Evolutionary conservation across 352 stramenopile genomes (phyloP).

Genomic region (Blastocystis sp.): DNA sequence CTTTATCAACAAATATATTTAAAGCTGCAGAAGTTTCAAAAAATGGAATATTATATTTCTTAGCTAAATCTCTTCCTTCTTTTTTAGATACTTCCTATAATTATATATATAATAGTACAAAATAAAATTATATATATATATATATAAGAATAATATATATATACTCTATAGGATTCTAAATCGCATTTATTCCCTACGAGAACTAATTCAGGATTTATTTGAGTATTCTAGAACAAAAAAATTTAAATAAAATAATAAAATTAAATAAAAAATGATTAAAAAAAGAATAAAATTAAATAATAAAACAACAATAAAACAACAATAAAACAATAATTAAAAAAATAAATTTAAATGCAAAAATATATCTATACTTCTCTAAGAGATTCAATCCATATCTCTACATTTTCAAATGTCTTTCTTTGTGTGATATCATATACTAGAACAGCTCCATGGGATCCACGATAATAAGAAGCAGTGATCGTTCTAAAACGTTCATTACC

Average conservation of each 20-base stretch:
- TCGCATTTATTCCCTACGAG: conserved; percentile 98
- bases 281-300: no score
- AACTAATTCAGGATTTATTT: conserved; percentile 98
- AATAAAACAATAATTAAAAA: no score
- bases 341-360: no score
- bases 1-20: conserved; percentile 74
- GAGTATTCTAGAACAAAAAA: conserved; percentile 74
- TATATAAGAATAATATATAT: no score
- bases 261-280: conserved; percentile 82
- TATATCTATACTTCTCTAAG: no score
- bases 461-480: conserved; percentile 93
- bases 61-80: conserved; percentile 72
- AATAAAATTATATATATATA: no score
- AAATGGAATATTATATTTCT: conserved; percentile 73
- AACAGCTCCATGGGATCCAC: conserved; percentile 78
- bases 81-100: conserved; percentile 68
- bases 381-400: no score
- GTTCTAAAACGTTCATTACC: conserved; percentile 93
- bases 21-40: conserved; percentile 80
- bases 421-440: conserved; percentile 94
- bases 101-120: no score
- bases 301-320: no score
- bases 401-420: conserved; percentile 81
- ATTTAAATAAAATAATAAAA: not conserved
- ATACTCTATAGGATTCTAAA: conserved; percentile 87